These are phyloP conservation scores for Globisporangium nodosum DNA, from an alignment of 352 stramenopile genomes.

Conservation along the genomic window DNA sequence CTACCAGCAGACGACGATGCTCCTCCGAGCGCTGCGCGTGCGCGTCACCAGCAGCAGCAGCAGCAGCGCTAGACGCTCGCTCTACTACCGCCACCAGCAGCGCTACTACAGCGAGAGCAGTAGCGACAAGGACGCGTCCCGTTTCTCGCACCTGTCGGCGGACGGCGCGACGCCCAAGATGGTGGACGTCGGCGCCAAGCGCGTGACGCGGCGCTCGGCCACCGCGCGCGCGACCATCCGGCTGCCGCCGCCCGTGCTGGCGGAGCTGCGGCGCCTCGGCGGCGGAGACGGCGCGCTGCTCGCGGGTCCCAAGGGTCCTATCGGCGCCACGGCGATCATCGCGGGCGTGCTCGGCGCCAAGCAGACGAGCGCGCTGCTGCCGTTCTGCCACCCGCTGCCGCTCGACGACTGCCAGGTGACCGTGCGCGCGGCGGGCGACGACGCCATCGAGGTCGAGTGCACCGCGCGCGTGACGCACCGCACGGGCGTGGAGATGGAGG, in stretches of 20 bases:
- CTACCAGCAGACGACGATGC: neutral
- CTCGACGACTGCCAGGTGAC: constrained; percentile 88
- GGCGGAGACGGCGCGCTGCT: constrained; percentile 23
- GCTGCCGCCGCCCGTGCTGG: constrained; percentile 78
- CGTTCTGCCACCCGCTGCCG: constrained; percentile 92
- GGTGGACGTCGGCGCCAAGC: constrained; percentile 90
- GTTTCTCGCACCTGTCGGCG: constrained; percentile 69
- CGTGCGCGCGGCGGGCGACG: constrained; percentile 51
- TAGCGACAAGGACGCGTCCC: constrained; percentile 35
- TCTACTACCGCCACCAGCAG: neutral
- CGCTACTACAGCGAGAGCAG: constrained; percentile 6
- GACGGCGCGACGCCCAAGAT: constrained; percentile 62
- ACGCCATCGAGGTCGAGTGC: constrained; percentile 83
- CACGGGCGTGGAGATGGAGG: constrained; percentile 95
- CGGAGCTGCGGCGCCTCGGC: constrained; percentile 43
- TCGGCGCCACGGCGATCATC: constrained; percentile 89
- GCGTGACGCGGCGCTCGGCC: constrained; percentile 72
- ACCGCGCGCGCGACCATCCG: constrained; percentile 82
- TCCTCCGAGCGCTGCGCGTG: neutral
- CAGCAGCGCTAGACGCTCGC: neutral
- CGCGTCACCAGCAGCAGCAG: neutral
- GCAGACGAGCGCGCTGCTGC: constrained; percentile 89
- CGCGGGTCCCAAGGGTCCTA: constrained; percentile 84
- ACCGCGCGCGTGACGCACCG: constrained; percentile 89
- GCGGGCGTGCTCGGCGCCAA: constrained; percentile 93